These are phyloP conservation scores for Adansonia grandidieri DNA, from an alignment of 441 rosid genomes.

Conservation along the genomic window DNA sequence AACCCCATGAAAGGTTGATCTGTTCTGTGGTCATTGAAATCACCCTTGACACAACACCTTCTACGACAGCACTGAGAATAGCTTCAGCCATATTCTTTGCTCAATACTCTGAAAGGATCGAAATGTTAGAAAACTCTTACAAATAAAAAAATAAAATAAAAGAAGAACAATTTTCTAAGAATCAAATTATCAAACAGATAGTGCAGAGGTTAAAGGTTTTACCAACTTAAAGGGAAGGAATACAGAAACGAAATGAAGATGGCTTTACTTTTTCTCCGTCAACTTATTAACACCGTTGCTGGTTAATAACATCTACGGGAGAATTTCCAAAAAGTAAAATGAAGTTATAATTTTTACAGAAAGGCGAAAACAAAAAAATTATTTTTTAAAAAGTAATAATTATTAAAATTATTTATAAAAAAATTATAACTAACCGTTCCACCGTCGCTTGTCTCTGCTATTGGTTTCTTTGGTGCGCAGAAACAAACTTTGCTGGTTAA, in stretches of 20 bases:
- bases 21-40: neutral
- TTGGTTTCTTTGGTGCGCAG: no score
- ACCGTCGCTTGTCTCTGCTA: no score
- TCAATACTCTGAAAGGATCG: neutral
- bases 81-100: constrained; percentile 19
- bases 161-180: neutral
- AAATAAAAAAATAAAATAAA: neutral
- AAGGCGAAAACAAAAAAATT: no score
- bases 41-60: neutral
- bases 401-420: no score
- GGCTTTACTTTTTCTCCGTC: no score
- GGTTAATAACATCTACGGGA: no score
- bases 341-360: no score
- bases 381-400: no score
- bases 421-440: no score
- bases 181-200: neutral
- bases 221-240: neutral
- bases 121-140: neutral
- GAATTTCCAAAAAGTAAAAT: no score
- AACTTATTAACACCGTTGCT: no score
- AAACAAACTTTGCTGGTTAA: no score
- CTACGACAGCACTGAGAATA: neutral
- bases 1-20: constrained; percentile 15
- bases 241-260: neutral
- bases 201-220: neutral